A percentile compares a stretch with the other conserved stretches of the same genome.
phyloP scores from a whole-genome alignment of 768 basidiomycete species.

The Asterophora parasitica region DNA sequence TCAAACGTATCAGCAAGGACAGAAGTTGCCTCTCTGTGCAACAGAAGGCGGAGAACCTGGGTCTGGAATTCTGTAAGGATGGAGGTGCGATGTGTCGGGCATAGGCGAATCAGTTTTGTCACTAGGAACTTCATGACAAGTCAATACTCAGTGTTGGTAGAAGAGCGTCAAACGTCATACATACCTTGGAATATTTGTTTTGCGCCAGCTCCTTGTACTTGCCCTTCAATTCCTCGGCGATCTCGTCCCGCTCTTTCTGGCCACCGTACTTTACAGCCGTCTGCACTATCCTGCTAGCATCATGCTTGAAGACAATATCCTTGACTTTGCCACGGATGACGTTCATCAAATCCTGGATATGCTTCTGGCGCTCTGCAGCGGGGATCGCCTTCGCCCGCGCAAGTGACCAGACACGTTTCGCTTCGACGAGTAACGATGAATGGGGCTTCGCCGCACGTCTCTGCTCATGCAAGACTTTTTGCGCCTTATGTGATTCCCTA shows the following conservation, averaged over 20 bases:
- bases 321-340: constrained; percentile 77
- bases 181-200: constrained; percentile 87
- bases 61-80: constrained; percentile 80
- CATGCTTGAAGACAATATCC: constrained; percentile 87
- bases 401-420: constrained; percentile 74
- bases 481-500: constrained; percentile 67
- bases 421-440: constrained; percentile 60
- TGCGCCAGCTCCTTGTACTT: constrained; percentile 73
- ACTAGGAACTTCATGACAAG: constrained; percentile 59
- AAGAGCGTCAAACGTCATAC: constrained; percentile 7
- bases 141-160: neutral
- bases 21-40: constrained; percentile 80
- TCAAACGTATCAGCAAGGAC: constrained; percentile 89
- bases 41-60: constrained; percentile 68
- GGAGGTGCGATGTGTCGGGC: constrained; percentile 66
- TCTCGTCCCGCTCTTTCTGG: constrained; percentile 69
- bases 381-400: constrained; percentile 70
- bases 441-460: constrained; percentile 77
- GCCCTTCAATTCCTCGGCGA: constrained; percentile 81
- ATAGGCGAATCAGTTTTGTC: constrained; percentile 71
- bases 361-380: constrained; percentile 65
- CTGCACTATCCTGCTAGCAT: constrained; percentile 83
- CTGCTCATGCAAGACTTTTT: constrained; percentile 61
- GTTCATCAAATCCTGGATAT: constrained; percentile 69
- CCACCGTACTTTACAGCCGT: constrained; percentile 79